These are phyloP conservation scores for Mycena vitilis DNA, from an alignment of 768 basidiomycete species.

Conservation along the genomic window DNA sequence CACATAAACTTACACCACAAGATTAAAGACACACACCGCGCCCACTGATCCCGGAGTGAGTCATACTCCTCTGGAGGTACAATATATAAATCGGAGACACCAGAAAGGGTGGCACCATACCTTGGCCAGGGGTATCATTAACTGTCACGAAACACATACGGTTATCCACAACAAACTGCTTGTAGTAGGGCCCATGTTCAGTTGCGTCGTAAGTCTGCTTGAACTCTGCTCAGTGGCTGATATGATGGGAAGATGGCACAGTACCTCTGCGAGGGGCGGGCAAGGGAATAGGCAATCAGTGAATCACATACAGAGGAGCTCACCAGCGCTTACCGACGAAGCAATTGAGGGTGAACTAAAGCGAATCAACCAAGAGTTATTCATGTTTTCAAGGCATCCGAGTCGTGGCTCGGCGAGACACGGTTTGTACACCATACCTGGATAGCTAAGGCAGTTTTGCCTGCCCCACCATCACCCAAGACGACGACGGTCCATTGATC, in stretches of 20 bases:
- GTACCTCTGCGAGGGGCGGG: slow-evolving; percentile 24
- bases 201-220: slow-evolving; percentile 94
- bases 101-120: slow-evolving; percentile 56
- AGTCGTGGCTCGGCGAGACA: neutral
- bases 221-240: slow-evolving; percentile 32
- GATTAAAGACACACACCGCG: slow-evolving; percentile 71
- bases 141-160: slow-evolving; percentile 96
- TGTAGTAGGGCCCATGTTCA: slow-evolving; percentile 97
- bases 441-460: slow-evolving; percentile 95
- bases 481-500: slow-evolving; percentile 97
- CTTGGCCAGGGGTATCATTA: slow-evolving; percentile 97
- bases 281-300: slow-evolving; percentile 23
- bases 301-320: slow-evolving; percentile 17
- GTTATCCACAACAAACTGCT: slow-evolving; percentile 94
- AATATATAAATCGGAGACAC: slow-evolving; percentile 36
- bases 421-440: slow-evolving; percentile 68
- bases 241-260: slow-evolving; percentile 25
- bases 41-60: slow-evolving; percentile 97
- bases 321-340: slow-evolving; percentile 82
- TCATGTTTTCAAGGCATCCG: too few species aligned
- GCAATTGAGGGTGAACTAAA: slow-evolving; percentile 67
- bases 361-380: slow-evolving; percentile 3
- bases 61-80: slow-evolving; percentile 88
- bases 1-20: slow-evolving; percentile 21
- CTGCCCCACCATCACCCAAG: slow-evolving; percentile 96